phyloP scores from a whole-genome alignment of 495 filamentous ascomycete genomes.

The Rhizodiscina lignyota region DNA sequence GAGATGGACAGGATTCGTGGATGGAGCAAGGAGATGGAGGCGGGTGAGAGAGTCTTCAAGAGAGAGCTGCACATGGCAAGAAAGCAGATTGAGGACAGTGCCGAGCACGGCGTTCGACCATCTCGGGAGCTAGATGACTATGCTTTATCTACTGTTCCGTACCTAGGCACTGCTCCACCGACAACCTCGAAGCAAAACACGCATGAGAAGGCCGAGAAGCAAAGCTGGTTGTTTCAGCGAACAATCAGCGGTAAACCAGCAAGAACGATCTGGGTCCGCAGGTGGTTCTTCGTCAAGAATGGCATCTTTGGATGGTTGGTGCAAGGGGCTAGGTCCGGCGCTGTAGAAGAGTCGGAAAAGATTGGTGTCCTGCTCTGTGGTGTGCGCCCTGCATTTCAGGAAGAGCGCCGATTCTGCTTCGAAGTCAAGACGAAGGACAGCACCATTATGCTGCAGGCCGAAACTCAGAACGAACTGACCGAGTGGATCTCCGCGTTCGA shows the following conservation, averaged over 20 bases:
- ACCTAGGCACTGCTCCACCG: conserved; percentile 55
- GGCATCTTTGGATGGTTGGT: conserved; percentile 86
- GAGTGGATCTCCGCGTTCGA: conserved; percentile 92
- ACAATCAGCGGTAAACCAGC: conserved; percentile 77
- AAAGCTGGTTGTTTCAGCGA: conserved; percentile 82
- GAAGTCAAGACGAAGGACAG: conserved; percentile 97
- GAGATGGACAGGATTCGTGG: conserved; percentile 85
- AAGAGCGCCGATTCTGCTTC: conserved; percentile 92
- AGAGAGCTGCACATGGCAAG: conserved; percentile 63
- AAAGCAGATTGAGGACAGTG: conserved; percentile 67
- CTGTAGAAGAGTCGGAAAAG: conserved; percentile 87
- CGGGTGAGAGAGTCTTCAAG: conserved; percentile 58
- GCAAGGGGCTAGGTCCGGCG: conserved; percentile 68
- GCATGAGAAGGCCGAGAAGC: conserved; percentile 47
- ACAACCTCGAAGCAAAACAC: conserved; percentile 27
- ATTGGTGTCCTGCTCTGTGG: conserved; percentile 91
- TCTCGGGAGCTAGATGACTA: conserved; percentile 91
- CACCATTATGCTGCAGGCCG: conserved; percentile 76
- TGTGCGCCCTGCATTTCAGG: conserved; percentile 74
- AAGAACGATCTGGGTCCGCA: conserved; percentile 66
- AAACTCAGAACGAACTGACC: conserved; percentile 74
- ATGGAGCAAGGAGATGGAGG: conserved; percentile 89
- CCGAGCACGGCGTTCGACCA: conserved; percentile 51
- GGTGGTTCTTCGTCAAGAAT: conserved; percentile 91
- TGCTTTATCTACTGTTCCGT: conserved; percentile 69